phyloP scores from a whole-genome alignment of 257 asterid species.

The Gentiana macrophylla region DNA sequence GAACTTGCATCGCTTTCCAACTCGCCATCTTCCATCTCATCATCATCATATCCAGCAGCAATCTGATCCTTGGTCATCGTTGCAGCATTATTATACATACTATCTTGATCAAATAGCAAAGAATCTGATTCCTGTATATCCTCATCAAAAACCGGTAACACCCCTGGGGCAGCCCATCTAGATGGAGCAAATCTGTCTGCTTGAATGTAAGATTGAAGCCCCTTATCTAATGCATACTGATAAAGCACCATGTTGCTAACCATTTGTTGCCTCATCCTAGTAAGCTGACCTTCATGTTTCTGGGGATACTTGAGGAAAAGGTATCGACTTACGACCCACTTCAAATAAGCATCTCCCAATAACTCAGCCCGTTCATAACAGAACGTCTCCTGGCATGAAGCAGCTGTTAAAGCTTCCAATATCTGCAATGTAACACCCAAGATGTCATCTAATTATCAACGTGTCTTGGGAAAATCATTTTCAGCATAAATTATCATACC shows the following conservation, averaged over 20 bases:
- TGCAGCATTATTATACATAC: constrained; percentile 11
- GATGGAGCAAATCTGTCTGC: constrained; percentile 98
- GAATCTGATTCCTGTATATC: constrained; percentile 57
- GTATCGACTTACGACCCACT: constrained; percentile 96
- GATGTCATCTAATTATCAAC: constrained; percentile 13
- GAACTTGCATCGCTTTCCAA: constrained; percentile 92
- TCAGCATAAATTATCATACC: constrained; percentile 28
- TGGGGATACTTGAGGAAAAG: constrained; percentile 87
- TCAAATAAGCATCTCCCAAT: constrained; percentile 88
- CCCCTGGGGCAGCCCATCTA: constrained; percentile 98
- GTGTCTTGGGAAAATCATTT: constrained; percentile 1
- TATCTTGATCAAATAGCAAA: constrained; percentile 40
- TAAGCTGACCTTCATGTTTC: constrained; percentile 97
- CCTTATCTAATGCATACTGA: constrained; percentile 70
- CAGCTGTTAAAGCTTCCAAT: constrained; percentile 94
- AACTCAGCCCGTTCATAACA: constrained; percentile 96
- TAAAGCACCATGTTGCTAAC: constrained; percentile 87
- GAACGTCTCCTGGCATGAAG: constrained; percentile 95
- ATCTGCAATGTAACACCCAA: constrained; percentile 37
- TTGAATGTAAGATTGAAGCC: constrained; percentile 89
- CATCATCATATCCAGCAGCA: constrained; percentile 51
- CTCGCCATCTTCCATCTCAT: constrained; percentile 93
- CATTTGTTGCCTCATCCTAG: constrained; percentile 96
- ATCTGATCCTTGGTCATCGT: constrained; percentile 16
- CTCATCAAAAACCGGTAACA: constrained; percentile 92